Percentiles rank a stretch among this genome's conserved stretches.
These are phyloP conservation scores for Sphagnum magellanicum DNA, from an alignment of 228 moss, liverwort and hornwort species.

Conservation along the genomic window DNA sequence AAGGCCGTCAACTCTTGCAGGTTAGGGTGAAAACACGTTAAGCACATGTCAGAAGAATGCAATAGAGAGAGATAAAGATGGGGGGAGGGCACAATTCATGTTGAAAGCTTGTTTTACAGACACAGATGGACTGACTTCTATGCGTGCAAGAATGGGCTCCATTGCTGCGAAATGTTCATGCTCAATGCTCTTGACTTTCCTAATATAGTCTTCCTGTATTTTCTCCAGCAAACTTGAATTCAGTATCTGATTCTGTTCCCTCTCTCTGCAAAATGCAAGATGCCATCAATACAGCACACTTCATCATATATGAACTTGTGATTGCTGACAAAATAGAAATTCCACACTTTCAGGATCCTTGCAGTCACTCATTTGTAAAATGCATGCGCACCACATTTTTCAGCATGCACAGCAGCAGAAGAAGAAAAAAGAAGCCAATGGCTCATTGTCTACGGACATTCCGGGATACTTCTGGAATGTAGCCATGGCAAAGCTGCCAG, in stretches of 20 bases:
- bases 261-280: slow-evolving; percentile 19
- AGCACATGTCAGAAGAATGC: neutral
- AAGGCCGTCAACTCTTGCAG: neutral
- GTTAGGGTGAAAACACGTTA: neutral
- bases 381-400: neutral
- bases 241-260: slow-evolving; percentile 20
- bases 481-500: too few species aligned
- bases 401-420: neutral
- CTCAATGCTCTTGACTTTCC: slow-evolving; percentile 29
- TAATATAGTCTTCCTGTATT: slow-evolving; percentile 15
- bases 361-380: neutral
- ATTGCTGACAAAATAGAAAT: neutral
- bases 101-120: too few species aligned
- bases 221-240: slow-evolving; percentile 23
- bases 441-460: neutral
- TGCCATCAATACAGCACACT: neutral
- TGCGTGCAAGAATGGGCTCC: slow-evolving; percentile 43
- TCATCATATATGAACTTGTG: too few species aligned
- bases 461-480: too few species aligned
- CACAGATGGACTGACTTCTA: slow-evolving; percentile 31
- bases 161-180: slow-evolving; percentile 31
- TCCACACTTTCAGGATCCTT: neutral
- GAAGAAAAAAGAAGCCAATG: neutral
- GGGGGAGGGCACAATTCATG: neutral
- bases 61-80: neutral